Base-by-base conservation (phyloP, 345 rosid genomes). In the Boechera retrofracta region DNA sequence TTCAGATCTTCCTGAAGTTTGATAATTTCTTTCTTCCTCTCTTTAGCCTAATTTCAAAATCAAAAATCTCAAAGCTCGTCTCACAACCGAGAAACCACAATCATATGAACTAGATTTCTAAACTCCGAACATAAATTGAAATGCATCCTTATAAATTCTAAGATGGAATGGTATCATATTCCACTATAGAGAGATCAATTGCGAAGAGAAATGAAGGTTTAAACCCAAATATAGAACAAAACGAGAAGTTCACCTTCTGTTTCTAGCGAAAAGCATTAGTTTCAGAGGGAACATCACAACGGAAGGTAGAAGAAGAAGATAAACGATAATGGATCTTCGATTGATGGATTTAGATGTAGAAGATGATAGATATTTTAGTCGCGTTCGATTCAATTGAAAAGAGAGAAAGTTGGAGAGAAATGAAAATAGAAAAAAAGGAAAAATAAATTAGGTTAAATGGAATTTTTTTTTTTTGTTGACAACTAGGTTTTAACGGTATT, bases 211-310 rank as follows among this genome's bases (percentile, higher is more conserved):
- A 44, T 42, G 49, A 35, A 33, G 15, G 21, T 1, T 35, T 36
- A 26, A 67, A 67, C 42, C 16, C 51, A 65, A 60, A 24, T 7
- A 28, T 35, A 77, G 13, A 44, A 45, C 12, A 24, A 49, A 58
- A 52, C 55, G 66, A 33, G 45, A 56, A 76, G 65, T 49, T 36
- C 31, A 91, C 99, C 97, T 95, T 95, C 39, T 84, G 89, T 87
- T 89, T 92, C 98, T 96, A 92, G 42, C 89, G 92, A 63, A 87
- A 85, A 62, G 85, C 86, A 21, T 88, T 86, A 33, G 91, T 54
- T 38, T 85, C 77, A 15, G 82, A 71, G 70, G 83, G 44, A 72
- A 47, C 54, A 44, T 79, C 76, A 47, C 53, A 71, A 5, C 24
- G 68, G 7, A 59, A 70, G 47, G 65, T 24, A 69, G 75, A 77